phyloP scores from a whole-genome alignment of 345 rosid species.

The Populus euphratica region DNA sequence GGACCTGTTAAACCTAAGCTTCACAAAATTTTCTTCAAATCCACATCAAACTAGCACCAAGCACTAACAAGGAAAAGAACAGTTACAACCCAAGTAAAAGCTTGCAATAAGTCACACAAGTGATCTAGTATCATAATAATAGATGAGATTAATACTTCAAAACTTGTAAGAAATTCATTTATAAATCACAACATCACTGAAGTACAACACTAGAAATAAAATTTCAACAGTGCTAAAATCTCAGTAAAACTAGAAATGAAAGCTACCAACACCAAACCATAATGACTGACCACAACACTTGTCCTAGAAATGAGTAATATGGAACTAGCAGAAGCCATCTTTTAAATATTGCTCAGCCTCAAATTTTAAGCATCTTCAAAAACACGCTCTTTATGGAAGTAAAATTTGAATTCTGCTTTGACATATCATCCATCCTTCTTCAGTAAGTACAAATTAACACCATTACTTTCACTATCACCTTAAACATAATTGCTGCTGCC shows the following conservation, averaged over 20 bases:
- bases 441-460: not conserved
- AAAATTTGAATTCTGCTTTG: not conserved
- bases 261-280: not conserved
- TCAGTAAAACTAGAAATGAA: not conserved
- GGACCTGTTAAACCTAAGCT: not conserved
- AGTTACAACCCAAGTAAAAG: no score
- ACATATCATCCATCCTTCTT: not conserved
- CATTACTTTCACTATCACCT: not conserved
- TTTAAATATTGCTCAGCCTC: not conserved
- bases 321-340: not conserved
- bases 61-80: no score
- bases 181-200: not conserved
- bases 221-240: no score
- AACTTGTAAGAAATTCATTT: not conserved
- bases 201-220: not conserved
- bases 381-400: not conserved
- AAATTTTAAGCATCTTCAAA: not conserved
- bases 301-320: not conserved
- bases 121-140: no score
- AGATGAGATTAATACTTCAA: not conserved
- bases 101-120: no score
- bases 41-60: not conserved
- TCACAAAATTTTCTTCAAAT: no score
- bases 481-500: not conserved
- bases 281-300: not conserved